phyloP scores from a whole-genome alignment of 768 basidiomycete species.

The Mycena olivaceomarginata region DNA sequence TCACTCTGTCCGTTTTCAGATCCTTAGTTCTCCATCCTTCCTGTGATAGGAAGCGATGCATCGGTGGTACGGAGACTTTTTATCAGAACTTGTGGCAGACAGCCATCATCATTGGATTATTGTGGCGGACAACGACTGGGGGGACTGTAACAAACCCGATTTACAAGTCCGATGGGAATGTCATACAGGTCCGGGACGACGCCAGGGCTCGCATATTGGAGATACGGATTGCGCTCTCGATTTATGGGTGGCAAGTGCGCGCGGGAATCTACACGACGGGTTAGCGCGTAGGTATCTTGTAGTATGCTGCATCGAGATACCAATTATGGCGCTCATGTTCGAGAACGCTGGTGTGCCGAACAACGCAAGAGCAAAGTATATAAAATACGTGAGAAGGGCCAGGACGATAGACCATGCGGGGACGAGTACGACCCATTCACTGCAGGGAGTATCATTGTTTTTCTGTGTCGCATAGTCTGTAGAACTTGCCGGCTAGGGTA shows the following conservation, averaged over 20 bases:
- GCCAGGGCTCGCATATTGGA: constrained; percentile 65
- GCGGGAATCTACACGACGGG: constrained; percentile 69
- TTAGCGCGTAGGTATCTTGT: constrained; percentile 12
- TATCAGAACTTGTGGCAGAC: background rate
- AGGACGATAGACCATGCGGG: constrained; percentile 86
- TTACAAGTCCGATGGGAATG: constrained; percentile 88
- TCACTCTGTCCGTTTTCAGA: background rate
- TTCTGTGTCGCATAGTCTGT: background rate
- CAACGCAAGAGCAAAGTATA: constrained; percentile 86
- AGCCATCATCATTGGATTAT: background rate
- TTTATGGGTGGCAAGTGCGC: constrained; percentile 67
- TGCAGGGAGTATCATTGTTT: constrained; percentile 51
- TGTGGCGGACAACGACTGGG: background rate
- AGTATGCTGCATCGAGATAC: constrained; percentile 59
- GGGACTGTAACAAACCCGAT: constrained; percentile 77
- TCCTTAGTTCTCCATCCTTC: background rate
- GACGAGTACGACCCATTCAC: constrained; percentile 90
- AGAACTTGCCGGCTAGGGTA: constrained; percentile 87
- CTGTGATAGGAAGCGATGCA: no score
- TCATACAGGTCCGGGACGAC: constrained; percentile 84
- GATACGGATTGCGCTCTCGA: constrained; percentile 66
- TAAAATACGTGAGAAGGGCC: constrained; percentile 84
- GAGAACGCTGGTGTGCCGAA: constrained; percentile 82
- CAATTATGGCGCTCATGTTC: constrained; percentile 80
- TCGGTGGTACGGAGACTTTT: no score